A percentile compares a stretch with the other conserved stretches of the same genome.
Evolutionary conservation across 768 basidiomycete species (phyloP).

Genomic region (Mycena galericulata): DNA sequence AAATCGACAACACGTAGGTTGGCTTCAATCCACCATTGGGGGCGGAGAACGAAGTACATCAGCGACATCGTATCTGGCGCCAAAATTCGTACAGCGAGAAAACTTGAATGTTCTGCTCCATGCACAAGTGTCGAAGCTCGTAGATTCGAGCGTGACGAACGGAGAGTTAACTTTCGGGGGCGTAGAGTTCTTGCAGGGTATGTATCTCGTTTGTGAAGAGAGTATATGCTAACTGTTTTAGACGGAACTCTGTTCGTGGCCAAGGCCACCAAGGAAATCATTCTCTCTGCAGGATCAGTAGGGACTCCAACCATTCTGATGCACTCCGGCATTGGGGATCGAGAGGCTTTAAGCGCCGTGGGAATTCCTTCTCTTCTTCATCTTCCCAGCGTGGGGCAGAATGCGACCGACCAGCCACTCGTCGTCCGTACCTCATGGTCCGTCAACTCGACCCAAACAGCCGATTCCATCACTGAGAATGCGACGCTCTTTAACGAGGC

Average conservation of each 20-base stretch:
- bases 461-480: constrained; percentile 22
- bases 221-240: too few relatives aligned
- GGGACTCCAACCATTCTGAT: constrained; percentile 43
- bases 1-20: constrained; percentile 30
- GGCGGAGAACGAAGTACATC: constrained; percentile 41
- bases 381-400: constrained; percentile 41
- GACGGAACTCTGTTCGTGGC: constrained; percentile 13
- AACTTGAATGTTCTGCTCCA: constrained; percentile 45
- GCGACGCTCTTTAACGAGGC: constrained; percentile 18
- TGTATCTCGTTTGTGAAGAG: too few relatives aligned
- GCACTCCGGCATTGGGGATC: constrained; percentile 45
- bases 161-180: not conserved
- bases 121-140: constrained; percentile 35
- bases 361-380: constrained; percentile 33
- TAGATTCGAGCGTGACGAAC: not conserved
- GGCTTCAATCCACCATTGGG: constrained; percentile 38
- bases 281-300: constrained; percentile 47
- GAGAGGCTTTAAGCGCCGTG: constrained; percentile 13
- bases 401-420: constrained; percentile 39
- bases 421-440: constrained; percentile 31
- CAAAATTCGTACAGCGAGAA: constrained; percentile 35
- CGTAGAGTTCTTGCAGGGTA: constrained; percentile 26
- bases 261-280: constrained; percentile 43
- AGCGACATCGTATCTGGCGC: constrained; percentile 44
- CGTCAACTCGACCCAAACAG: constrained; percentile 33